A percentile compares a stretch with the other conserved stretches of the same genome.
These are phyloP conservation scores for Mycena indigotica DNA, from an alignment of 768 basidiomycete species.

Conservation along the genomic window DNA sequence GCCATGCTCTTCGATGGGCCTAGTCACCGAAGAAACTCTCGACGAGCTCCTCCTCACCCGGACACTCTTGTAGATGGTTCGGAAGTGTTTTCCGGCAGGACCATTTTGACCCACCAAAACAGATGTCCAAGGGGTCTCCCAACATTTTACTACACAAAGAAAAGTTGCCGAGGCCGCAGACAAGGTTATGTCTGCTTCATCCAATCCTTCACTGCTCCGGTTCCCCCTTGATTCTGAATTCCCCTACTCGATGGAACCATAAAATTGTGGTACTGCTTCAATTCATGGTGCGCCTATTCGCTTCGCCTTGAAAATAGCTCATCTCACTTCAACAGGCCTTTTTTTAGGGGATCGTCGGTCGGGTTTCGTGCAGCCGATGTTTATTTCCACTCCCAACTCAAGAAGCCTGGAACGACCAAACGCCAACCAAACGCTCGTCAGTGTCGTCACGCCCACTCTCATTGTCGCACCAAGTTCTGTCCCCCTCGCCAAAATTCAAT, in stretches of 20 bases:
- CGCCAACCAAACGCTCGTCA: slow-evolving; percentile 63
- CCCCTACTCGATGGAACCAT: slow-evolving; percentile 59
- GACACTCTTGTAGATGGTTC: no score
- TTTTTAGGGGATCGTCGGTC: slow-evolving; percentile 86
- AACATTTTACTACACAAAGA: slow-evolving; percentile 27
- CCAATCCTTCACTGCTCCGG: slow-evolving; percentile 4
- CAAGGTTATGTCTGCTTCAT: slow-evolving; percentile 71
- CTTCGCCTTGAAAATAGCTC: not conserved
- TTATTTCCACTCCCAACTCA: slow-evolving; percentile 71
- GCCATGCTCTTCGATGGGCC: no score
- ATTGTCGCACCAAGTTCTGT: slow-evolving; percentile 3
- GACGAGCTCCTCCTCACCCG: no score
- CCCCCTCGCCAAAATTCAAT: slow-evolving; percentile 3
- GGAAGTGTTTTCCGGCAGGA: no score
- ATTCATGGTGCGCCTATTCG: slow-evolving; percentile 56
- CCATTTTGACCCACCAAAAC: no score
- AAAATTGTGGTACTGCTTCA: slow-evolving; percentile 80
- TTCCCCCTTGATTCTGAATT: no score
- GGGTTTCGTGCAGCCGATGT: slow-evolving; percentile 67
- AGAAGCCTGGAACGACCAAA: slow-evolving; percentile 79
- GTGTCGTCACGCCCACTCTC: slow-evolving; percentile 23
- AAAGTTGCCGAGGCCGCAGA: slow-evolving; percentile 64
- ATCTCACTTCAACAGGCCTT: slow-evolving; percentile 55
- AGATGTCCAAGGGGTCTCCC: no score
- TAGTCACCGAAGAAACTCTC: no score